phyloP scores from a whole-genome alignment of 768 basidiomycete species.

The Podaxis sp. region DNA sequence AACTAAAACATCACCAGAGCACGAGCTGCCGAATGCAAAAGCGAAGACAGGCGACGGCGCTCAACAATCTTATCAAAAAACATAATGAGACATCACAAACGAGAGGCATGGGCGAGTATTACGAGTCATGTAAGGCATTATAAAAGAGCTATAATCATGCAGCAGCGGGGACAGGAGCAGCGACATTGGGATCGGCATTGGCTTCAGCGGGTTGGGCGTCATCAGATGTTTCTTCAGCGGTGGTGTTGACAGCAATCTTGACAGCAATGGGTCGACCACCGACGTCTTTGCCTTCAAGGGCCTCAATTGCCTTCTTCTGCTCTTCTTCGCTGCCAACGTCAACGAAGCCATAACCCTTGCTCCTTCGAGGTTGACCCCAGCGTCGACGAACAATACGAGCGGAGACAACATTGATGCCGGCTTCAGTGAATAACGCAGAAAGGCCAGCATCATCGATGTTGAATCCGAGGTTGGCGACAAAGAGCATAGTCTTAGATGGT shows the following conservation, averaged over 20 bases:
- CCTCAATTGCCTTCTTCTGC: conserved; percentile 88
- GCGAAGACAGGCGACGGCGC: conserved; percentile 22
- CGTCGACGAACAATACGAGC: conserved; percentile 89
- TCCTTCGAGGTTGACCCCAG: conserved; percentile 81
- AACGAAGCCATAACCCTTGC: conserved; percentile 98
- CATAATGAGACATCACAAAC: conserved; percentile 20
- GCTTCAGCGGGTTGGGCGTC: conserved; percentile 33
- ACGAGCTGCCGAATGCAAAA: conserved; percentile 29
- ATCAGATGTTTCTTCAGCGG: conserved; percentile 55
- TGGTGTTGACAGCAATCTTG: conserved; percentile 92
- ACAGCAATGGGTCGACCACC: conserved; percentile 85
- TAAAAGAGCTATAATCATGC: conserved; percentile 24
- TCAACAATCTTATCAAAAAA: conserved; percentile 26
- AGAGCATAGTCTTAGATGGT: conserved; percentile 86
- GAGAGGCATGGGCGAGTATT: conserved; percentile 21
- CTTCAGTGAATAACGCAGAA: conserved; percentile 80
- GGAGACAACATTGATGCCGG: conserved; percentile 76
- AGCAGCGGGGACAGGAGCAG: conserved; percentile 28
- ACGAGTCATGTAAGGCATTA: conserved; percentile 22
- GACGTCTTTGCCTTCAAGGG: conserved; percentile 85
- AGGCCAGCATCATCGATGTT: conserved; percentile 85
- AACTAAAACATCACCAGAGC: conserved; percentile 49
- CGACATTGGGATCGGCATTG: conserved; percentile 24
- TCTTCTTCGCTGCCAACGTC: conserved; percentile 88
- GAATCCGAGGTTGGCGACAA: conserved; percentile 98